Evolutionary conservation across 441 rosid genomes (phyloP).

Genomic region (Monsonia emarginata): DNA sequence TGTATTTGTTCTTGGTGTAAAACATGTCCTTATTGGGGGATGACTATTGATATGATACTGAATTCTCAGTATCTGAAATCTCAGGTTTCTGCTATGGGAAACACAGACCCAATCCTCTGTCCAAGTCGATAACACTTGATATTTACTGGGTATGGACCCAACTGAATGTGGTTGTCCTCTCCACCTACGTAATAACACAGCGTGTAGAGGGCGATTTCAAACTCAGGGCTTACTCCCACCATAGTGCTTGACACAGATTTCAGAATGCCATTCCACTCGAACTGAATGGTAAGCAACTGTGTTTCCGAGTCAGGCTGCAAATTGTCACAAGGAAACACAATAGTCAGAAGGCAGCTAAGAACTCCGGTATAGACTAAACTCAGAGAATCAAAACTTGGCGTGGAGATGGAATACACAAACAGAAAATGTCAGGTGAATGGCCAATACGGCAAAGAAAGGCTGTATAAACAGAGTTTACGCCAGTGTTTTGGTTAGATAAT

Average conservation of each 20-base stretch:
- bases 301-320: slow-evolving; percentile 78
- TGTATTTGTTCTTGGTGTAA: neutral
- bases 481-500: no score
- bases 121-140: slow-evolving; percentile 81
- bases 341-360: neutral
- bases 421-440: no score
- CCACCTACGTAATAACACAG: slow-evolving; percentile 65
- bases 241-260: slow-evolving; percentile 80
- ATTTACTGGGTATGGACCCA: slow-evolving; percentile 75
- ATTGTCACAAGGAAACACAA: neutral
- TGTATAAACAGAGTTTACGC: no score
- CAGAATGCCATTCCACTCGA: slow-evolving; percentile 80
- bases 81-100: slow-evolving; percentile 56
- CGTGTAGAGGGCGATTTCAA: slow-evolving; percentile 77
- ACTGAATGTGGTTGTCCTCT: slow-evolving; percentile 67
- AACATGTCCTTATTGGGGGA: neutral
- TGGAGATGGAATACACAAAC: no score
- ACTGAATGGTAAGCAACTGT: slow-evolving; percentile 72
- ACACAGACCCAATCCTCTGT: slow-evolving; percentile 60
- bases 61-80: no score
- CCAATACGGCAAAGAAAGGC: no score
- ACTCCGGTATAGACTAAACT: no score
- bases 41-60: no score
- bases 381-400: no score
- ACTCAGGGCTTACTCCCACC: slow-evolving; percentile 87